Evolutionary conservation across 2,329 filamentous ascomycete species (phyloP).

Genomic region (Metarhizium robertsii): DNA sequence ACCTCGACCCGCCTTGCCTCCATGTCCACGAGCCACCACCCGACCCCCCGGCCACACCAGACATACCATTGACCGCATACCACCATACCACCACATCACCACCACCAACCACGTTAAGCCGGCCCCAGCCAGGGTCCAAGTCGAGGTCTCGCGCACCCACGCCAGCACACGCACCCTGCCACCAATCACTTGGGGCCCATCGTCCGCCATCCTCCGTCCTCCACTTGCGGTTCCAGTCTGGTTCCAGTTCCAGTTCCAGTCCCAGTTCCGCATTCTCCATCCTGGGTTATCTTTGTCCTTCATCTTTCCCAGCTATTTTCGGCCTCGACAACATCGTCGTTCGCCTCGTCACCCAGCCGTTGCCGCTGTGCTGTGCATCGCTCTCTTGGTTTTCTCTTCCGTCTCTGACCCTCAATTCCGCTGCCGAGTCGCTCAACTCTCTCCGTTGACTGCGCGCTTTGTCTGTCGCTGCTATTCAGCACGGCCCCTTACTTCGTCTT

Average conservation of each 20-base stretch:
- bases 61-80: too few relatives aligned
- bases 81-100: too few relatives aligned
- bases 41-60: too few relatives aligned
- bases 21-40: too few relatives aligned
- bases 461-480: not conserved
- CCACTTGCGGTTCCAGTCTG: not conserved
- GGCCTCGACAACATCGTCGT: conserved; percentile 3
- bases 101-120: too few relatives aligned
- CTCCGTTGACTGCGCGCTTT: conserved; percentile 1
- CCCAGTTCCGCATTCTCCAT: conserved; percentile 5
- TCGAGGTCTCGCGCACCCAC: not conserved
- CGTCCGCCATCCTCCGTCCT: conserved; percentile 3
- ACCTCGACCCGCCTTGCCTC: too few relatives aligned
- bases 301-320: conserved; percentile 3
- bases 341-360: conserved; percentile 1
- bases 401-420: not conserved
- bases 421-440: not conserved
- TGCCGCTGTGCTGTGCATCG: not conserved
- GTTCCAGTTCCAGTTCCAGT: not conserved
- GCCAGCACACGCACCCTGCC: not conserved
- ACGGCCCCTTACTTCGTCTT: conserved; percentile 6
- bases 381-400: not conserved
- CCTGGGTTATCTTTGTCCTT: conserved; percentile 4
- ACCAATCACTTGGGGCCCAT: not conserved
- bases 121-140: too few relatives aligned